These are phyloP conservation scores for Trichosporon coremiiforme DNA, from an alignment of 1,284 basidiomycete genomes.

Conservation along the genomic window DNA sequence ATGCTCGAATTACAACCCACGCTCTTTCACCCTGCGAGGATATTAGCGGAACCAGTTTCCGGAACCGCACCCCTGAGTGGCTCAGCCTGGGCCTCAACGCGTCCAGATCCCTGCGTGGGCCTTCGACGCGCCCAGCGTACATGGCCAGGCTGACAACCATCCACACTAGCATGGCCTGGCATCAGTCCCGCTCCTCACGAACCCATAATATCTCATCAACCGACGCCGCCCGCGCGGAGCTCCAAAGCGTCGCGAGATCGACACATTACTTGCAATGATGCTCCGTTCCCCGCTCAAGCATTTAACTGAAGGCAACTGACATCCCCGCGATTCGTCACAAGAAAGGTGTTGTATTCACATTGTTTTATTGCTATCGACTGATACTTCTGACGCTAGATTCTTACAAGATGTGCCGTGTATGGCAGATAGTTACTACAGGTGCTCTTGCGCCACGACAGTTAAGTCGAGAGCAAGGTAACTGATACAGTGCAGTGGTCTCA, in stretches of 20 bases:
- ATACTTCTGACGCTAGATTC: neutral
- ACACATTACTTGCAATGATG: neutral
- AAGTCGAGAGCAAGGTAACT: too few species aligned
- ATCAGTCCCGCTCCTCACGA: neutral
- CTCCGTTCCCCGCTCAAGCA: too few species aligned
- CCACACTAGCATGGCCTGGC: neutral
- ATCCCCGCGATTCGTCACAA: neutral
- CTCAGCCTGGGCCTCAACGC: neutral
- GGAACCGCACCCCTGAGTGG: neutral
- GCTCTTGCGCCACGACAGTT: neutral
- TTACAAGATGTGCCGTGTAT: slow-evolving; percentile 8
- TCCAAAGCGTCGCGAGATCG: neutral
- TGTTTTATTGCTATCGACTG: neutral
- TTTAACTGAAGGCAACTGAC: too few species aligned
- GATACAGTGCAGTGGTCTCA: slow-evolving; percentile 20
- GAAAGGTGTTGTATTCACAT: neutral
- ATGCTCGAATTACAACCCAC: neutral
- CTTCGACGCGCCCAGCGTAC: neutral
- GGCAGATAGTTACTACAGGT: slow-evolving; percentile 7
- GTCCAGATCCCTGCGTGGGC: neutral
- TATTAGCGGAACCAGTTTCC: neutral
- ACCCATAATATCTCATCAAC: neutral
- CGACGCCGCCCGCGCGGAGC: neutral
- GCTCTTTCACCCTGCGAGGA: neutral
- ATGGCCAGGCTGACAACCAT: too few species aligned